Base-by-base conservation (phyloP, 192 early-diverging fungal genomes). In the Haplosporangium gracile region DNA sequence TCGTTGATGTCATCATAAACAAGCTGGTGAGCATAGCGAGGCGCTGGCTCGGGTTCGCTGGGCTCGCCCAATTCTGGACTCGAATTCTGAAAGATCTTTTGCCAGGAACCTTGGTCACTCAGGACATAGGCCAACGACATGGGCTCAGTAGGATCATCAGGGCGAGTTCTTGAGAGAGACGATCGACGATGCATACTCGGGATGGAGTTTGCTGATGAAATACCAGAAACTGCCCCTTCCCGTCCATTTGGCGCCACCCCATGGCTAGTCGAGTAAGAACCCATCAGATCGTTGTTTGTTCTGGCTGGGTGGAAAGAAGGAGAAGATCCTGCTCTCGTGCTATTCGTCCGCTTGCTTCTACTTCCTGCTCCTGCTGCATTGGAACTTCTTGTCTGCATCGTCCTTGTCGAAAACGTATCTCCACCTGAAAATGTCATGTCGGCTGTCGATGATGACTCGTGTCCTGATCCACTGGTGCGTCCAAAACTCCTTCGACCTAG, bases 21-120 rank as follows among this genome's bases (percentile, higher is more conserved):
- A 84, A 97, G 89, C 82, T 98, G 97, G 78, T 98, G 97, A 0
- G 97, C 98, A 90, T 95, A 97, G 39, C 98, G 91, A n/a, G 98
- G 95, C 15, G 92, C 88, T 0, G 98, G 98, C 53, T 95, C 95
- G 16, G 69, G 69, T 32, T 77, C 72, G 38, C 71, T 71, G 40
- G 60, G 83, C 51, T 80, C 78, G 6, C 65, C 76, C 13, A 81
- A 34, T 15, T 86, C 84, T 11, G 72, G 72, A 49, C 68, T 86
- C 2, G 84, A 80, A 68, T 86, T 81, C 75, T 86, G 84, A 40
- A 86, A 86, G 39, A 86, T 86, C 75, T 86, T 86, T 81, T 86
- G 84, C 84, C 84, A 86, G 0, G 84, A 86, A 45, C 79, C 84
- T 32, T 86, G 84, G 29, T 86, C 84, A 42, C 84, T 86, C 15